Evolutionary conservation across 495 filamentous ascomycete genomes (phyloP).

Genomic region (Penicillium arizonense): DNA sequence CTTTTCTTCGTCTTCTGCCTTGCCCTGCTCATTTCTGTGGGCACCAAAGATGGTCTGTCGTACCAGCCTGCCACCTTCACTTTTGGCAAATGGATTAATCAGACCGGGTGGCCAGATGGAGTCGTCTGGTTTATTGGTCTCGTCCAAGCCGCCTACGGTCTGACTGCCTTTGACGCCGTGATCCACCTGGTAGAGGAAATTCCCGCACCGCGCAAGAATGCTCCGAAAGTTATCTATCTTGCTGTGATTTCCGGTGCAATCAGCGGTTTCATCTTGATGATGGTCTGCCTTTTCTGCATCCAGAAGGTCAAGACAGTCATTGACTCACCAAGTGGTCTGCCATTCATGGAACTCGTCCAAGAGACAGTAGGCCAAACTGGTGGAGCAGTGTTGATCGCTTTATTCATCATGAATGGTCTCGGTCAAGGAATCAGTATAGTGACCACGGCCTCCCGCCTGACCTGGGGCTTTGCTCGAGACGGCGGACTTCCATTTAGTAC

Average conservation of each 20-base stretch:
- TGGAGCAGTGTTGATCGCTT: constrained; percentile 35
- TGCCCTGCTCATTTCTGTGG: constrained; percentile 42
- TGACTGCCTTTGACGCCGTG: constrained; percentile 61
- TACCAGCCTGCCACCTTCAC: constrained; percentile 48
- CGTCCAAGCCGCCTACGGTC: constrained; percentile 56
- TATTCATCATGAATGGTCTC: constrained; percentile 46
- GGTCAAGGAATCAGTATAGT: constrained; percentile 41
- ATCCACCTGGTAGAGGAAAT: constrained; percentile 57
- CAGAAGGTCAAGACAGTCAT: constrained; percentile 59
- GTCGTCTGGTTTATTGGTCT: constrained; percentile 62
- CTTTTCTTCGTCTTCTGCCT: constrained; percentile 43
- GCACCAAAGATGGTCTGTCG: constrained; percentile 25
- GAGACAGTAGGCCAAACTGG: constrained; percentile 35
- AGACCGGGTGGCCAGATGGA: constrained; percentile 60
- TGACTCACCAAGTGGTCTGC: constrained; percentile 36
- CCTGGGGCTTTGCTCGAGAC: constrained; percentile 57
- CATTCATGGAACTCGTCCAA: constrained; percentile 42
- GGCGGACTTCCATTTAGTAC: constrained; percentile 46
- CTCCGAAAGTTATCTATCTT: constrained; percentile 36
- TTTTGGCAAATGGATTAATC: constrained; percentile 57
- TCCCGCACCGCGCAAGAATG: constrained; percentile 38
- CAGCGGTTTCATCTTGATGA: constrained; percentile 64
- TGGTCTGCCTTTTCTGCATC: constrained; percentile 73
- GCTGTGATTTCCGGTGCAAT: constrained; percentile 44
- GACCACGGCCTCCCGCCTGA: constrained; percentile 49